Conservation (phyloP, 2,329 filamentous ascomycete species). For the Neoscytalidium dimidiatum region DNA sequence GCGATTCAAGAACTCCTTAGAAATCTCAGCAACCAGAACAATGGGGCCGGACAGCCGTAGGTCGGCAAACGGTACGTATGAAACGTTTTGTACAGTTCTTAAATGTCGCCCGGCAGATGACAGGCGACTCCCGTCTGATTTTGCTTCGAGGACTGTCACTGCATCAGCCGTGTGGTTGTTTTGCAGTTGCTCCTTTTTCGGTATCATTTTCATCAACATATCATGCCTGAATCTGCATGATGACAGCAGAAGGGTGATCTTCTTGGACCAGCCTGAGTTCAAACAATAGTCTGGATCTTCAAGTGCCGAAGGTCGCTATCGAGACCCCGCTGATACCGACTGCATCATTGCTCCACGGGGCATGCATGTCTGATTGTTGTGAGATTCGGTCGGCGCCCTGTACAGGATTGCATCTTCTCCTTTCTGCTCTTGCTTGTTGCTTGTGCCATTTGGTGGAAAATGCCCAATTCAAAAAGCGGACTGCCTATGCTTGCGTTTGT, state of each 20-base stretch:
- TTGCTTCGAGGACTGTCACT: background rate
- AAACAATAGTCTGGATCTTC: background rate
- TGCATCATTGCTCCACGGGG: background rate
- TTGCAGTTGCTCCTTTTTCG: background rate
- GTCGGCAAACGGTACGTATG: background rate
- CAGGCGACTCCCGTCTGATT: background rate
- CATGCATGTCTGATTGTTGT: background rate
- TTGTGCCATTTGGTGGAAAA: background rate
- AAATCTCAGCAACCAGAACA: slow-evolving; percentile 6
- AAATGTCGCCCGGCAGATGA: background rate
- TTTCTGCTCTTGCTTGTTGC: background rate
- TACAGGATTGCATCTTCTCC: background rate
- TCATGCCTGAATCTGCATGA: background rate
- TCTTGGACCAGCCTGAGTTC: background rate
- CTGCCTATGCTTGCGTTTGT: background rate
- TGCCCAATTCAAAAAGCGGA: background rate
- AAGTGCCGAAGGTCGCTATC: background rate
- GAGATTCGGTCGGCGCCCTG: background rate
- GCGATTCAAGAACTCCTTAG: slow-evolving; percentile 9
- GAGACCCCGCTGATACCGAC: background rate
- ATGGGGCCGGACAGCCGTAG: background rate
- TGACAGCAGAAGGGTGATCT: background rate
- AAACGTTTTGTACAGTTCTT: slow-evolving; percentile 1
- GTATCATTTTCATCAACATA: background rate
- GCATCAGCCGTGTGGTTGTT: slow-evolving; percentile 3